Evolutionary conservation across 202 grass and related monocot species (phyloP).

Genomic region (Hordeum pubiflorum): DNA sequence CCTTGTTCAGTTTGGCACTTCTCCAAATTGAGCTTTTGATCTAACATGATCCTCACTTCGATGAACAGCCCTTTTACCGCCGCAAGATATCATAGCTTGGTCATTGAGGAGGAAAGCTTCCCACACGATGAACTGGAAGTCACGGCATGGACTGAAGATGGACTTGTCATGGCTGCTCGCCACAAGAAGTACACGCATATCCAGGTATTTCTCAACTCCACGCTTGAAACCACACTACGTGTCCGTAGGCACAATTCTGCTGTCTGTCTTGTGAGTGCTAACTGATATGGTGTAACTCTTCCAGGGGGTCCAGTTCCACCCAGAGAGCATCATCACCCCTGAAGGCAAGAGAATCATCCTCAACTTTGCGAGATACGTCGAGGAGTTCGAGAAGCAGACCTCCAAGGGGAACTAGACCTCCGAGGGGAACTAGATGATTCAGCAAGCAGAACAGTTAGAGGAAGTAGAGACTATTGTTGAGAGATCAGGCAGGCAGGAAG

Average conservation of each 20-base stretch:
- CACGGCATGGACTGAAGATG: conserved; percentile 85
- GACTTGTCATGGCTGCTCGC: conserved; percentile 75
- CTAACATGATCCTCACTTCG: conserved; percentile 22
- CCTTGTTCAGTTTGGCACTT: not conserved
- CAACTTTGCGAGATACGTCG: conserved; percentile 65
- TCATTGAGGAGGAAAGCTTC: conserved; percentile 84
- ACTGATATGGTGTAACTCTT: not conserved
- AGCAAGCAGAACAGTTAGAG: not conserved
- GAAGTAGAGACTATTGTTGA: not conserved
- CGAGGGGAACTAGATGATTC: not conserved
- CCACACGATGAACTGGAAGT: conserved; percentile 66
- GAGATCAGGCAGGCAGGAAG: not conserved
- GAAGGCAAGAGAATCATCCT: conserved; percentile 75
- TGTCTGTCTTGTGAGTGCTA: not conserved
- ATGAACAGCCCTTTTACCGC: conserved; percentile 75
- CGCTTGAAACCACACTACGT: not conserved
- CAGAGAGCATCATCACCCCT: conserved; percentile 84
- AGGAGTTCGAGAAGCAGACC: conserved; percentile 44
- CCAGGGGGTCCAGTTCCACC: conserved; percentile 94
- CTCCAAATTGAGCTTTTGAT: not conserved
- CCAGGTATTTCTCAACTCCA: conserved; percentile 34
- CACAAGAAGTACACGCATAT: conserved; percentile 83
- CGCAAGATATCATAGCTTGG: conserved; percentile 86
- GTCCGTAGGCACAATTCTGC: not conserved
- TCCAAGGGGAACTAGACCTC: not conserved